Evolutionary conservation across 805 yeast species (phyloP), one percentile per base, ranked within the genome.

Genomic region (Ogataea paraovalis): DNA sequence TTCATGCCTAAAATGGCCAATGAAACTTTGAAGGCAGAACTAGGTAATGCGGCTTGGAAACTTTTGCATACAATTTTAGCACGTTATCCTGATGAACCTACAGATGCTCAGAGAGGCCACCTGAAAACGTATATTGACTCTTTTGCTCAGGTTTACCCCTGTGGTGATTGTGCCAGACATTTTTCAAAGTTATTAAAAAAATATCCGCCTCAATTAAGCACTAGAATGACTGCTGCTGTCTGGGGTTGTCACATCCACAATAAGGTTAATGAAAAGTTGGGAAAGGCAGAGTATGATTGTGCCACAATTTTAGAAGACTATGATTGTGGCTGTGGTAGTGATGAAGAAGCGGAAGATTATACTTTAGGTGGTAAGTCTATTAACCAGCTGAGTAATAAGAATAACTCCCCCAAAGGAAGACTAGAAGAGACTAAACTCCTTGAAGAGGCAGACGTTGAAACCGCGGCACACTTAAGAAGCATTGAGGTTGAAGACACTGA

Each of bases 241-340:
- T 94, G 99, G 99, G 99, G 99, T 1, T 94, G 99, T 62, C 85
- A 85, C 59, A 73, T 91, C 4, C 98, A 91, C 68, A 91, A 92
- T 64, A 75, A 82, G 59, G 97, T 91, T 32, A 92, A 92, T 65
- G 79, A 78, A 45, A 71, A 84, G 44, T 72, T 91, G 39, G 73
- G 73, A 4, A 88, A 91, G 57, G 79, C 76, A 1, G 71, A 74
- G 16, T 94, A 89, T 64, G 97, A 94, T 64, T 94, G 99, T 64
- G 74, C 87, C 2, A 80, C 77, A 7, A 85, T 94, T 47, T 70
- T 87, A 45, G 97, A 89, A 56, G 94, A 88, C 66, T 94, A 94
- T 66, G 96, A 91, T 59, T 92, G 99, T 71, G 99, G 99, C 0
- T 92, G 99, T 69, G 96, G 94, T 1, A 73, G 65, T 12, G 96